Evolutionary conservation across 495 filamentous ascomycete species (phyloP).

Genomic region (Podospora tetraspora): DNA sequence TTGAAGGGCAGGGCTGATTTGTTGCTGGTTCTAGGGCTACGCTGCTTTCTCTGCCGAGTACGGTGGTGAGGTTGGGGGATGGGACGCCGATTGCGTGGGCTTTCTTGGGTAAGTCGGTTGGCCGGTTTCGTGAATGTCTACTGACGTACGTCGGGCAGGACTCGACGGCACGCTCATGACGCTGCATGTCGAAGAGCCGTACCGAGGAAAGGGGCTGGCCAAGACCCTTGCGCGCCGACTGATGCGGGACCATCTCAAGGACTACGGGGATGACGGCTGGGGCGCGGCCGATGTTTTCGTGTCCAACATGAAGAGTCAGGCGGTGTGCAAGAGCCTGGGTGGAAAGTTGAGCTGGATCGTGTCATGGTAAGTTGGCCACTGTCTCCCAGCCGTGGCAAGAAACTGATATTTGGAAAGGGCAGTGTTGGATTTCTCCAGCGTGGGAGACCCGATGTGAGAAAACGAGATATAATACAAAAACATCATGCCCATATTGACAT

Average conservation of each 20-base stretch:
- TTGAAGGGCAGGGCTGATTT: background rate
- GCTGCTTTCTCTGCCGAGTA: conserved; percentile 33
- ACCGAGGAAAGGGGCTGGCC: conserved; percentile 40
- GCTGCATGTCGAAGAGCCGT: conserved; percentile 36
- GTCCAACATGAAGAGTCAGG: conserved; percentile 37
- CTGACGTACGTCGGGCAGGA: conserved; percentile 14
- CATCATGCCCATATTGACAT: background rate
- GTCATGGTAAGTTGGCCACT: conserved; percentile 37
- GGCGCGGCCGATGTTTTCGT: conserved; percentile 41
- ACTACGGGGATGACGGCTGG: conserved; percentile 36
- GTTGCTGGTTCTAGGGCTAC: conserved; percentile 24
- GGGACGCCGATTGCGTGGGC: conserved; percentile 41
- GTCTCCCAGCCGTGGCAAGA: background rate
- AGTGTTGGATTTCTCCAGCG: conserved; percentile 16
- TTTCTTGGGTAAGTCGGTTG: conserved; percentile 29
- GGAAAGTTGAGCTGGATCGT: conserved; percentile 33
- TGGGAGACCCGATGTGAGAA: conserved; percentile 15
- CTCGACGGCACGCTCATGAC: conserved; percentile 32
- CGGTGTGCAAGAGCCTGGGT: conserved; percentile 40
- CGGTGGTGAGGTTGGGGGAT: conserved; percentile 30
- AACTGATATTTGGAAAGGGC: conserved; percentile 17
- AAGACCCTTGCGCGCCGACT: conserved; percentile 40
- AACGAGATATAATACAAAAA: background rate
- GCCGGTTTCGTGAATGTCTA: background rate
- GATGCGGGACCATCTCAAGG: conserved; percentile 33